A percentile compares a stretch with the other conserved stretches of the same genome.
phyloP scores from a whole-genome alignment of 345 rosid genomes.

The Dipteronia sinensis region DNA sequence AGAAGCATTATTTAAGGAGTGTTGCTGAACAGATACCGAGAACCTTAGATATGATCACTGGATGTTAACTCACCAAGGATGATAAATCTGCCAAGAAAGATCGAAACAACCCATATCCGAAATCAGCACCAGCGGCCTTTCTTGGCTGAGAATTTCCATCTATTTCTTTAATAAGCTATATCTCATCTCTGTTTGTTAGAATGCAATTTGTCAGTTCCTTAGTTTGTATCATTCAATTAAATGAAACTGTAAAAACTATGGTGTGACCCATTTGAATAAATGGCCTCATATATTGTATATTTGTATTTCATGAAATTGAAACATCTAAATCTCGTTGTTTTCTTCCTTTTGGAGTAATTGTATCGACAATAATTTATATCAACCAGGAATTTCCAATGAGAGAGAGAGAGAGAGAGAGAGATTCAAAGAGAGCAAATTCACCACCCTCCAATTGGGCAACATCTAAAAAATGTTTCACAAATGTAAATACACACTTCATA shows the following conservation, averaged over 20 bases:
- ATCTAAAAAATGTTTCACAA: neutral
- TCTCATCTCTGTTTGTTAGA: neutral
- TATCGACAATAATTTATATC: neutral
- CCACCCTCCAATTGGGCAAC: too few relatives aligned
- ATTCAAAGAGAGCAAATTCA: too few relatives aligned
- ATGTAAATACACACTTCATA: neutral
- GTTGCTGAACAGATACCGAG: conserved; percentile 18
- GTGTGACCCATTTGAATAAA: neutral
- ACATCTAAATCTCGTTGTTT: neutral
- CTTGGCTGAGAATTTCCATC: neutral
- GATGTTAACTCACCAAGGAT: neutral
- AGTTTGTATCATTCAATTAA: neutral
- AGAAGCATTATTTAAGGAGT: conserved; percentile 48
- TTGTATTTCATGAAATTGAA: neutral
- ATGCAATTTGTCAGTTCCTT: neutral
- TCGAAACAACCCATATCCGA: neutral
- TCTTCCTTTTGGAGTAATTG: neutral
- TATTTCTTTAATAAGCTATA: neutral
- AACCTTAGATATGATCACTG: neutral
- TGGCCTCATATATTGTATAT: too few relatives aligned
- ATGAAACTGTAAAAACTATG: neutral
- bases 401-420: too few relatives aligned
- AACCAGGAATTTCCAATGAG: too few relatives aligned
- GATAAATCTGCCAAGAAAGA: neutral
- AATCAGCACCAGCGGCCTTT: neutral